Evolutionary conservation across 257 asterid genomes (phyloP), one percentile per base, ranked within the genome.

Genomic region (Solanum gracilifrons): DNA sequence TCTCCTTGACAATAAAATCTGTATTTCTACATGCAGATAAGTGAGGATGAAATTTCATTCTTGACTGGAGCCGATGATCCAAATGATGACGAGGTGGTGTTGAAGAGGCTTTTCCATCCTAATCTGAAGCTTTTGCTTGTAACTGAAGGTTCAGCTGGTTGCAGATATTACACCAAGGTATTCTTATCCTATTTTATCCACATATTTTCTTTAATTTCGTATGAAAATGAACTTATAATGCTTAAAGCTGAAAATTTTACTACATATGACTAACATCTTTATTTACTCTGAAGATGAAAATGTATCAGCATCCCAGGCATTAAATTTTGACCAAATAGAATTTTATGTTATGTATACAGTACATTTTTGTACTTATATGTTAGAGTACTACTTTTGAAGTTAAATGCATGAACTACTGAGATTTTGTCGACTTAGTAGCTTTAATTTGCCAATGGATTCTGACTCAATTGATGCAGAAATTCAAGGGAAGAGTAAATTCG

Each of bases 141-240:
- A 71, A 94, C 95, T 82, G 98, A 95, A 91, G 99, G 99, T 69
- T 92, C 94, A 55, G 86, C 89, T 27, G 99, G 98, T 76, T 96
- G 99, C 93, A 91, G 98, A 89, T 96, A 96, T 89, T 96, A 94
- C 93, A 95, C 98, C 66, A 95, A 93, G 98, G 99, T 95, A 89
- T 20, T 89, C 16, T 69, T 80, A 18, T 83, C 71, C 46, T 60
- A 8, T 55, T 60, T 84, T 84, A 13, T 33, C 79, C 85, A 27
- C 18, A 9, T 25, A 77, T 46, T 79, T 43, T 46, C 27, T 79
- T 79, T 43, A 29, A 27, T 79, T 43, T 79, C 6, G 39, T 35
- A 46, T 16, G 66, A 43, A 79, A 43, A 43, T 27, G 21, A 43
- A 27, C 64, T n/a, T 79, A 8, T 43, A 43, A 43, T 79, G 25